These are phyloP conservation scores for Phenoliferia sp. DNA, from an alignment of 1,284 basidiomycete genomes.

Conservation along the genomic window DNA sequence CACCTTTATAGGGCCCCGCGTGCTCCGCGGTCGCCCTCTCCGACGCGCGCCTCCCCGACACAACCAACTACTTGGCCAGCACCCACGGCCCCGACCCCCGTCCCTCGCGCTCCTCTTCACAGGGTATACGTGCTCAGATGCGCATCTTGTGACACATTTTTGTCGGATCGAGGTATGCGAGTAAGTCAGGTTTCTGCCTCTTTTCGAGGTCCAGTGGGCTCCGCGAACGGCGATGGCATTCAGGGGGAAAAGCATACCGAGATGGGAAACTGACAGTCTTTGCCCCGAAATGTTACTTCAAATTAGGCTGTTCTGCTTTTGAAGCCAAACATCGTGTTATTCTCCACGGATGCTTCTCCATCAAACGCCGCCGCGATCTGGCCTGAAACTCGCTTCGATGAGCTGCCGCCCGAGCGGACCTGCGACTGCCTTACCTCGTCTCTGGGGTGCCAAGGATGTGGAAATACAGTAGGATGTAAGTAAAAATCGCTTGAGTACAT, in stretches of 20 bases:
- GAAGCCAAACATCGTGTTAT: slow-evolving; percentile 73
- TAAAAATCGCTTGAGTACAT: slow-evolving; percentile 49
- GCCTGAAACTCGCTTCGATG: slow-evolving; percentile 49
- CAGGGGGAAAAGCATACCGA: background rate
- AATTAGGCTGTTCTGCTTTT: slow-evolving; percentile 71
- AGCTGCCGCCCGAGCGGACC: slow-evolving; percentile 53
- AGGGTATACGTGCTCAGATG: slow-evolving; percentile 78
- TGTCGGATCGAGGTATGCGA: slow-evolving; percentile 81
- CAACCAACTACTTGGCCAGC: too few species aligned
- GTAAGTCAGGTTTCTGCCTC: slow-evolving; percentile 44
- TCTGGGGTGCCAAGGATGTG: slow-evolving; percentile 75
- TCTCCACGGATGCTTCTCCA: slow-evolving; percentile 74
- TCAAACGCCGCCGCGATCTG: slow-evolving; percentile 57
- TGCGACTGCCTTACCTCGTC: slow-evolving; percentile 68
- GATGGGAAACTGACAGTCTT: background rate
- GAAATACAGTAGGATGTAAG: slow-evolving; percentile 68
- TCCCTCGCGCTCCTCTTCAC: slow-evolving; percentile 33
- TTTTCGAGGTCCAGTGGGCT: background rate
- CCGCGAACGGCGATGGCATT: background rate
- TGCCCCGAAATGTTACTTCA: background rate
- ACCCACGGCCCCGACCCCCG: slow-evolving; percentile 1
- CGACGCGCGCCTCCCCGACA: too few species aligned
- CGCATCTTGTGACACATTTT: slow-evolving; percentile 63
- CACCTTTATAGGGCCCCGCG: too few species aligned
- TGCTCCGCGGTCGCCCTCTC: too few species aligned